Conservation (phyloP, 306 rosid species). For the Abrus pulchellus region DNA sequence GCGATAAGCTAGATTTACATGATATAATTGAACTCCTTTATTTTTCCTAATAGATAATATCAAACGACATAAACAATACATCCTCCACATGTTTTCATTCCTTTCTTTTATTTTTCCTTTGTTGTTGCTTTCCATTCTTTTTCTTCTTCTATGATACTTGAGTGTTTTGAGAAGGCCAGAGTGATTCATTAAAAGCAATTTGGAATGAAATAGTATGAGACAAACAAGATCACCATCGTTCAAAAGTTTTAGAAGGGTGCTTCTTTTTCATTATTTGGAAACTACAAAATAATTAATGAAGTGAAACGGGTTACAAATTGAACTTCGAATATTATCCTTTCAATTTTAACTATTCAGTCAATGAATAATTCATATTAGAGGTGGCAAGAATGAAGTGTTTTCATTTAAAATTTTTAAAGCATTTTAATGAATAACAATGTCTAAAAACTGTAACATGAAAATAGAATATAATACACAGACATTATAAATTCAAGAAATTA, state of each 20-base stretch:
- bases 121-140: no score
- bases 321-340: background rate
- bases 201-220: background rate
- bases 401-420: background rate
- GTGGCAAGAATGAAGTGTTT: background rate
- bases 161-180: no score
- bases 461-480: background rate
- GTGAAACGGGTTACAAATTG: background rate
- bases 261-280: no score
- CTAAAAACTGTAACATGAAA: background rate
- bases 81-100: no score
- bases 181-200: no score
- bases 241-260: background rate
- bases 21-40: no score
- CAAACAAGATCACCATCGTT: no score
- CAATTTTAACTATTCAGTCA: background rate
- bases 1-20: no score
- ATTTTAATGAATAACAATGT: background rate
- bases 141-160: no score
- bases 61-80: no score
- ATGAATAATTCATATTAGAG: background rate
- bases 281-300: background rate
- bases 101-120: no score
- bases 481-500: background rate
- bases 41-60: background rate